Conservation (phyloP, 495 filamentous ascomycete species). For the Stereocaulon alpinum region DNA sequence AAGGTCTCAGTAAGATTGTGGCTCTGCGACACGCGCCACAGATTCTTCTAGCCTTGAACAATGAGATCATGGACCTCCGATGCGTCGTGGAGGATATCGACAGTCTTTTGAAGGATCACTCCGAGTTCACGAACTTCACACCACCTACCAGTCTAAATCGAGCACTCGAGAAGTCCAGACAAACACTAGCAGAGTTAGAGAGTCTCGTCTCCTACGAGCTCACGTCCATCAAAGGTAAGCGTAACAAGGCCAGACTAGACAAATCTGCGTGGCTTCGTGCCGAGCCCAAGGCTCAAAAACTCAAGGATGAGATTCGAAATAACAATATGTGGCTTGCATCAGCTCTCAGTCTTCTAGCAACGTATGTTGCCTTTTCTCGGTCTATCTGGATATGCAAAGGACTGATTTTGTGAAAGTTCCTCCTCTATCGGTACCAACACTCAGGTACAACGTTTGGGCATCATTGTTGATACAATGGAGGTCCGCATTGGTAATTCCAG, state of each 20-base stretch:
- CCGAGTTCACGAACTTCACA: neutral
- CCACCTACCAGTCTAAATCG: no score
- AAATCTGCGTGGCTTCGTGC: slow-evolving; percentile 6
- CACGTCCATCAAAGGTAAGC: neutral
- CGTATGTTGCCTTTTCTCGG: neutral
- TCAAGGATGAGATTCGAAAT: slow-evolving; percentile 2
- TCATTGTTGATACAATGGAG: neutral
- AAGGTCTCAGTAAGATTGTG: slow-evolving; percentile 4
- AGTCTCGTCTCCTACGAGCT: slow-evolving; percentile 9
- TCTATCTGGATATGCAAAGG: neutral
- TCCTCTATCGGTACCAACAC: neutral
- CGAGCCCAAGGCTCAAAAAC: neutral
- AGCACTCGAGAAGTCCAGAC: neutral
- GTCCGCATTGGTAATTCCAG: neutral
- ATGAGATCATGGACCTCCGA: slow-evolving; percentile 4
- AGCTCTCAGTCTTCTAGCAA: neutral
- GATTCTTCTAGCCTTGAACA: slow-evolving; percentile 6
- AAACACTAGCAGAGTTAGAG: slow-evolving; percentile 4
- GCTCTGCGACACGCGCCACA: neutral
- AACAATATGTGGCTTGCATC: neutral
- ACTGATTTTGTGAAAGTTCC: neutral
- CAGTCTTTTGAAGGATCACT: neutral
- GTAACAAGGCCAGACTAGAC: neutral
- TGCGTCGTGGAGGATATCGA: neutral
- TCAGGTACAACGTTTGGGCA: neutral